A percentile compares a stretch with the other conserved stretches of the same genome.
Conservation (phyloP, 1,284 basidiomycete species). For the Pascua guehoae region DNA sequence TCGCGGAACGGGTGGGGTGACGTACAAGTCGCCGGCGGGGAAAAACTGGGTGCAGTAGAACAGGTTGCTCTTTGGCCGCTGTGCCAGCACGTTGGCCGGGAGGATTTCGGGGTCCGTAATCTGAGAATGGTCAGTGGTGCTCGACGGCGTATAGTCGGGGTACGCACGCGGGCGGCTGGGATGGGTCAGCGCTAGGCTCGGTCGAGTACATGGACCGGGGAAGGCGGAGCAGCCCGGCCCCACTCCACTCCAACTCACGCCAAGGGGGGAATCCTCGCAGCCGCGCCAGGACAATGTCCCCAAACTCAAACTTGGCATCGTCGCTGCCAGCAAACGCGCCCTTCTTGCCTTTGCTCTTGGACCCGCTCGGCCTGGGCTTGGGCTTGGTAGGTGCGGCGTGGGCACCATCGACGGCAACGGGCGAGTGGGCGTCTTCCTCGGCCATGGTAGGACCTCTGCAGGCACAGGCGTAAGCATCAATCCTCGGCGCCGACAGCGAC, state of each 20-base stretch:
- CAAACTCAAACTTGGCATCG: conserved; percentile 53
- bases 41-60: conserved; percentile 44
- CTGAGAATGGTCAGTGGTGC: conserved; percentile 19
- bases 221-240: not conserved
- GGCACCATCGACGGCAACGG: conserved; percentile 14
- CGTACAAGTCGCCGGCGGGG: conserved; percentile 78
- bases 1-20: conserved; percentile 21
- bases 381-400: conserved; percentile 37
- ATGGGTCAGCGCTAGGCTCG: conserved; percentile 4
- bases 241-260: conserved; percentile 49
- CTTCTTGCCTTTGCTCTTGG: conserved; percentile 13
- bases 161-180: conserved; percentile 21
- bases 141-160: not conserved
- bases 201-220: too few species aligned
- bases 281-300: conserved; percentile 87
- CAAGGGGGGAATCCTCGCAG: conserved; percentile 90
- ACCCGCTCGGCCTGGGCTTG: conserved; percentile 41
- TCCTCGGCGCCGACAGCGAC: not conserved
- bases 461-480: not conserved
- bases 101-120: conserved; percentile 38
- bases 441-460: conserved; percentile 11
- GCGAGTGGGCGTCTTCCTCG: conserved; percentile 16
- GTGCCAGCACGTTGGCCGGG: conserved; percentile 31
- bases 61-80: conserved; percentile 30
- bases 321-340: conserved; percentile 8